A percentile compares a stretch with the other conserved stretches of the same genome.
phyloP scores from a whole-genome alignment of 2,329 filamentous ascomycete genomes.

The Zasmidium citrigriseum region DNA sequence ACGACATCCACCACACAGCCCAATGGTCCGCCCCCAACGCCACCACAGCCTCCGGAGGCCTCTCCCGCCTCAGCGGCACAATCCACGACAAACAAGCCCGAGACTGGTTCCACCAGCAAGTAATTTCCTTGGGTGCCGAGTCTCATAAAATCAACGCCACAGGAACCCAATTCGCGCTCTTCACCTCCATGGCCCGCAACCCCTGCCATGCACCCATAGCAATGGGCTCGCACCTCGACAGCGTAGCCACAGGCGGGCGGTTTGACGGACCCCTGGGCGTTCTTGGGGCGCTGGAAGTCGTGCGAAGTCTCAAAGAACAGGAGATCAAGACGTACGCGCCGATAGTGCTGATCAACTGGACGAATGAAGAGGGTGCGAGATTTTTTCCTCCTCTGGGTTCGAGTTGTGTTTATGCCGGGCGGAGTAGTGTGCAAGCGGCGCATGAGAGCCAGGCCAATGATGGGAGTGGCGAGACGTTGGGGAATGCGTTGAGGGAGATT shows the following conservation, averaged over 20 bases:
- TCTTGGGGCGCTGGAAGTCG: constrained; percentile 21
- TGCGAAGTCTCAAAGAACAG: constrained; percentile 35
- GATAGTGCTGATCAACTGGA: constrained; percentile 32
- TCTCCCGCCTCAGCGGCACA: constrained; percentile 21
- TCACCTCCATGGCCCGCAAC: constrained; percentile 20
- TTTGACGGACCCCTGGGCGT: constrained; percentile 25
- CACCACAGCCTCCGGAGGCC: constrained; percentile 14
- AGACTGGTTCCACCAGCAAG: constrained; percentile 32
- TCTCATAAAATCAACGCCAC: constrained; percentile 30
- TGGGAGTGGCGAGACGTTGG: constrained; percentile 26
- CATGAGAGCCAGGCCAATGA: constrained; percentile 26
- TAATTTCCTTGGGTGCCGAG: constrained; percentile 24
- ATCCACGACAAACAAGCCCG: constrained; percentile 27
- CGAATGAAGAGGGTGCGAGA: constrained; percentile 31
- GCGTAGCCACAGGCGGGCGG: constrained; percentile 22
- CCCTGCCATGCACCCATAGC: constrained; percentile 28
- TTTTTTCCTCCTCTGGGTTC: constrained; percentile 24
- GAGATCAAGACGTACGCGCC: constrained; percentile 28
- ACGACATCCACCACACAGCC: constrained; percentile 20
- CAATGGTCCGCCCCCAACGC: constrained; percentile 22
- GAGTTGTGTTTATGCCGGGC: constrained; percentile 27
- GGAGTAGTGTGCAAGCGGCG: constrained; percentile 27
- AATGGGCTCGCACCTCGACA: constrained; percentile 28
- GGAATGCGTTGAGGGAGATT: constrained; percentile 33
- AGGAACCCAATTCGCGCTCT: constrained; percentile 29